phyloP scores from a whole-genome alignment of 208 protist genomes.

The Phytomonas sp. region DNA sequence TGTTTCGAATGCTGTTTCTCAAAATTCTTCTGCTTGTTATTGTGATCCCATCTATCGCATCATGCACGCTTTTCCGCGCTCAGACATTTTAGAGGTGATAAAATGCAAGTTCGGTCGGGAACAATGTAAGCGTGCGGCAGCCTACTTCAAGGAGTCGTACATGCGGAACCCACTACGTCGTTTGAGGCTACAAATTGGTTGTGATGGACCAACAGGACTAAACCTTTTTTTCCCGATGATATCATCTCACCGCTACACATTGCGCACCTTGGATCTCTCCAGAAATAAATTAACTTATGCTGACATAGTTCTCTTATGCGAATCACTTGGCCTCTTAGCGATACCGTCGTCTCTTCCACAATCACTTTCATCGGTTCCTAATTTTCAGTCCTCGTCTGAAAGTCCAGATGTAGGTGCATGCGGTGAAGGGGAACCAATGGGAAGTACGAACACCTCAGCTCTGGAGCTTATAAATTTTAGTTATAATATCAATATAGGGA shows the following conservation, averaged over 20 bases:
- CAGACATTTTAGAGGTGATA: conserved; percentile 74
- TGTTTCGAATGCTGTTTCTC: background rate
- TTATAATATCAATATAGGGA: conserved; percentile 71
- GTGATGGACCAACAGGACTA: conserved; percentile 51
- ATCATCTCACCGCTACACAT: conserved; percentile 39
- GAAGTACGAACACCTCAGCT: conserved; percentile 1
- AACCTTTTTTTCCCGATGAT: conserved; percentile 64
- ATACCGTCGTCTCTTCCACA: background rate
- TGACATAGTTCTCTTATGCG: conserved; percentile 55
- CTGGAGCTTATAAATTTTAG: conserved; percentile 81
- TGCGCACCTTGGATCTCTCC: conserved; percentile 72
- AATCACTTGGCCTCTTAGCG: conserved; percentile 33
- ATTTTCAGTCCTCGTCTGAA: background rate
- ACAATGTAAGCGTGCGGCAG: conserved; percentile 64
- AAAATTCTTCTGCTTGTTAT: background rate
- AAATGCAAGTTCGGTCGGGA: conserved; percentile 52
- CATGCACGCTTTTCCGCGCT: conserved; percentile 71
- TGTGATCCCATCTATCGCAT: conserved; percentile 76
- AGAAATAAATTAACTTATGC: conserved; percentile 58
- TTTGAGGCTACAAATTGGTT: conserved; percentile 76
- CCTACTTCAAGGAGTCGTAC: conserved; percentile 68
- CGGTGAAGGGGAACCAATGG: background rate
- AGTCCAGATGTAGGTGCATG: background rate
- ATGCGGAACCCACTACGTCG: conserved; percentile 69
- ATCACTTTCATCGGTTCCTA: background rate